phyloP scores from a whole-genome alignment of 2,329 filamentous ascomycete species.

The Fusarium haematococcum region DNA sequence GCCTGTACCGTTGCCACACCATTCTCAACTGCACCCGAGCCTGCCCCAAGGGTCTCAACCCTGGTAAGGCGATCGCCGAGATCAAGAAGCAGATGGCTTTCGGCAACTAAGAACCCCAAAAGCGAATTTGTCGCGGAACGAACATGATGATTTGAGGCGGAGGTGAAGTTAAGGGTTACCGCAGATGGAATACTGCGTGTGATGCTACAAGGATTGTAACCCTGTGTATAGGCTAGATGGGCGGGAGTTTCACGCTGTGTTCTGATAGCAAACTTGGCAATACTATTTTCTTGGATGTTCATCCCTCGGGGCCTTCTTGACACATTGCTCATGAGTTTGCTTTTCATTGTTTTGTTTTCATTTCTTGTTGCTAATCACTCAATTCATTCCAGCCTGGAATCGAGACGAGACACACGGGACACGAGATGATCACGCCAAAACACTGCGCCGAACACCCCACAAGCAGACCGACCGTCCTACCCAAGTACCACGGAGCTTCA shows the following conservation, averaged over 20 bases:
- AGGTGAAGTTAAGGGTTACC: constrained; percentile 34
- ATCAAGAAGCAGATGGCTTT: constrained; percentile 97
- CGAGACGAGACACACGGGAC: constrained; percentile 1
- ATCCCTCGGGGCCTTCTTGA: constrained; percentile 5
- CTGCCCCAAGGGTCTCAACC: constrained; percentile 98
- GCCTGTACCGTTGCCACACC: constrained; percentile 97
- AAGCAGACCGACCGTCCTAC: background rate
- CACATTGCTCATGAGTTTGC: background rate
- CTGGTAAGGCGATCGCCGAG: constrained; percentile 92
- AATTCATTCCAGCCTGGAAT: background rate
- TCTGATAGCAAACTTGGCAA: constrained; percentile 44
- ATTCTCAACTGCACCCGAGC: constrained; percentile 99
- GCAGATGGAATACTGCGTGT: constrained; percentile 37
- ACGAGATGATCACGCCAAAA: background rate
- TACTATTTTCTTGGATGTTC: constrained; percentile 42
- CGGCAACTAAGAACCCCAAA: constrained; percentile 41
- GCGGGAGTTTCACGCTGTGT: constrained; percentile 43
- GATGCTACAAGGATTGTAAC: constrained; percentile 44
- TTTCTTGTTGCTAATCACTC: background rate
- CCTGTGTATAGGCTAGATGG: constrained; percentile 46
- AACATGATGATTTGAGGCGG: constrained; percentile 29
- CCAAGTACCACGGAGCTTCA: background rate
- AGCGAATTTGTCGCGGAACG: constrained; percentile 19
- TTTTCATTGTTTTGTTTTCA: background rate
- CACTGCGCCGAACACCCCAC: background rate